phyloP scores from a whole-genome alignment of 2,329 filamentous ascomycete genomes.

The Xylariales sp. region DNA sequence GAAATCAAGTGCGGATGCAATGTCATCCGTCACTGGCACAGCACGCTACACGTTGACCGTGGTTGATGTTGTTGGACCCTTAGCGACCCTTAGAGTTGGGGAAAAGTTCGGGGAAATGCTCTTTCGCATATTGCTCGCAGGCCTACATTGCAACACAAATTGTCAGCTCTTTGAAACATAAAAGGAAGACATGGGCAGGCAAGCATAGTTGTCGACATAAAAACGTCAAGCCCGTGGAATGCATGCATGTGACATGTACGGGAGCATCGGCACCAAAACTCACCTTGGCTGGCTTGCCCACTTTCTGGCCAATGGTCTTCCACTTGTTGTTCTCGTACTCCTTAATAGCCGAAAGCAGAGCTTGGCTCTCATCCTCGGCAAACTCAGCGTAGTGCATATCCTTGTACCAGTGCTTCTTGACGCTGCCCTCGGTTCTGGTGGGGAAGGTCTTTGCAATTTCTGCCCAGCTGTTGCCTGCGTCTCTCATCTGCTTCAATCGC shows the following conservation, averaged over 20 bases:
- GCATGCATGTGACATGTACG: no score
- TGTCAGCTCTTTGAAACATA: conserved; percentile 2
- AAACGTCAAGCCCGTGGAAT: no score
- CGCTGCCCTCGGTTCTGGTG: conserved; percentile 88
- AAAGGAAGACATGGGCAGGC: no score
- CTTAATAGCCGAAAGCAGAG: conserved; percentile 88
- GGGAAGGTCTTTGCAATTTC: conserved; percentile 99
- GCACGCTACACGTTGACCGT: no score
- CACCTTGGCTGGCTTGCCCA: conserved; percentile 96
- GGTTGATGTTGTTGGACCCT: no score
- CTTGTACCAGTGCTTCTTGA: conserved; percentile 99
- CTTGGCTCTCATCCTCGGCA: conserved; percentile 86
- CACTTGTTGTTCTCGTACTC: conserved; percentile 99
- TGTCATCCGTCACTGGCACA: no score
- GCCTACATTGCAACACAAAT: conserved; percentile 46
- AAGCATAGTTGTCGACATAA: no score
- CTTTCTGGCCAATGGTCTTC: conserved; percentile 95
- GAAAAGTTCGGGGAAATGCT: conserved; percentile 67
- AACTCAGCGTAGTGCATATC: conserved; percentile 99
- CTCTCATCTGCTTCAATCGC: conserved; percentile 88
- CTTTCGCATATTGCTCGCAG: conserved; percentile 91
- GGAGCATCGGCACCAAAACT: conserved; percentile 14
- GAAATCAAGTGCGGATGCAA: no score
- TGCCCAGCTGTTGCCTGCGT: conserved; percentile 90
- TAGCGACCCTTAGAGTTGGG: conserved; percentile 2